Percentiles rank a stretch among this genome's conserved stretches.
phyloP scores from a whole-genome alignment of 306 rosid genomes.

The Styphnolobium japonicum region DNA sequence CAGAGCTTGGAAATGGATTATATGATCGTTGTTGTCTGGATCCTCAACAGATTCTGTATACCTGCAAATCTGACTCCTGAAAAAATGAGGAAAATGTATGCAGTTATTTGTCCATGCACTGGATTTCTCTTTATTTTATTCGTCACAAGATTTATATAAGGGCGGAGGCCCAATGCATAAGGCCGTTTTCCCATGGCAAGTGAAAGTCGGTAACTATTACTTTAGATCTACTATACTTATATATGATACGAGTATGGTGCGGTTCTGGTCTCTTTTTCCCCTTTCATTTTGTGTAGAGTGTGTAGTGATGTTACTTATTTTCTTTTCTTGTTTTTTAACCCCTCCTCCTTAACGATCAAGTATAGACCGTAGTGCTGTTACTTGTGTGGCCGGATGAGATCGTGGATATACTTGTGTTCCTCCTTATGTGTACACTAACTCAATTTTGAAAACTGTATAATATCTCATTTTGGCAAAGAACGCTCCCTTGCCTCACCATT shows the following conservation, averaged over 20 bases:
- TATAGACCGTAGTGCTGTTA: background rate
- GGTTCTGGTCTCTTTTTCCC: too few relatives aligned
- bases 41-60: constrained; percentile 26
- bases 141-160: background rate
- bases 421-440: too few relatives aligned
- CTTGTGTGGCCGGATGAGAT: background rate
- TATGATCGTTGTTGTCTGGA: constrained; percentile 12
- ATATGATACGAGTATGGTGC: too few relatives aligned
- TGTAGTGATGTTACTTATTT: background rate
- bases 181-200: background rate
- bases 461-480: too few relatives aligned
- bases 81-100: constrained; percentile 13
- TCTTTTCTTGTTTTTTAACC: background rate
- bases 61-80: background rate
- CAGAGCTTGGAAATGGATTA: constrained; percentile 22
- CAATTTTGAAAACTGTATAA: too few relatives aligned
- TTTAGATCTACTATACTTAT: background rate
- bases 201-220: background rate
- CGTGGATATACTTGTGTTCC: background rate
- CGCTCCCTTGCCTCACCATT: background rate
- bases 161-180: background rate
- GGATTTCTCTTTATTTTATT: background rate
- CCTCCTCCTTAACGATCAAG: background rate
- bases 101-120: background rate
- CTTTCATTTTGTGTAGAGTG: too few relatives aligned